A percentile compares a stretch with the other conserved stretches of the same genome.
phyloP scores from a whole-genome alignment of 148 eudicot species.

The Beta vulgaris region DNA sequence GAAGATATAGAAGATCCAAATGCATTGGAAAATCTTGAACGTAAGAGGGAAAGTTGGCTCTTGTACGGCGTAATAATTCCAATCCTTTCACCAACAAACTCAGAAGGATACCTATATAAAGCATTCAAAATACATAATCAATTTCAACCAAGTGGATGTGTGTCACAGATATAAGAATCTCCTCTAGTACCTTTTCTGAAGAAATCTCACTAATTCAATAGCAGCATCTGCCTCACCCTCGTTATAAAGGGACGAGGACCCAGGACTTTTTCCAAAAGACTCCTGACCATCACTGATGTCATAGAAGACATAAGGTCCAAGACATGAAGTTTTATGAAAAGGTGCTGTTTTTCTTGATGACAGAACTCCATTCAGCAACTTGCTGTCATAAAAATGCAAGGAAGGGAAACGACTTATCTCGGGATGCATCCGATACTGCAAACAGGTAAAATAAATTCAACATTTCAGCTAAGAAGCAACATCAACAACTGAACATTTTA shows the following conservation, averaged over 20 bases:
- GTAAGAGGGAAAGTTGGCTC: constrained; percentile 77
- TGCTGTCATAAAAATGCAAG: constrained; percentile 79
- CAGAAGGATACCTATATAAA: constrained; percentile 66
- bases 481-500: constrained; percentile 1
- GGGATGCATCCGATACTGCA: constrained; percentile 99
- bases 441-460: constrained; percentile 22
- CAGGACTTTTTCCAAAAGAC: constrained; percentile 67
- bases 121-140: constrained; percentile 14
- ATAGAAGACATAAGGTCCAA: constrained; percentile 93
- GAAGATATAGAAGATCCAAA: constrained; percentile 84
- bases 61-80: constrained; percentile 95
- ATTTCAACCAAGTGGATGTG: constrained; percentile 9
- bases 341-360: constrained; percentile 63
- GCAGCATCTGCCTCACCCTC: constrained; percentile 98
- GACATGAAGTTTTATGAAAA: constrained; percentile 71
- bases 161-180: constrained; percentile 8
- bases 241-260: constrained; percentile 75
- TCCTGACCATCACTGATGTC: constrained; percentile 86
- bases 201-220: constrained; percentile 63
- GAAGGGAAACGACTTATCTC: constrained; percentile 91
- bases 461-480: constrained; percentile 11
- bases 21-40: constrained; percentile 74
- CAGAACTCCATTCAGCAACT: constrained; percentile 72
- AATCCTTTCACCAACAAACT: constrained; percentile 78
- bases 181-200: constrained; percentile 57